Evolutionary conservation across 768 basidiomycete genomes (phyloP).

Genomic region (Sporobolomyces pararoseus): DNA sequence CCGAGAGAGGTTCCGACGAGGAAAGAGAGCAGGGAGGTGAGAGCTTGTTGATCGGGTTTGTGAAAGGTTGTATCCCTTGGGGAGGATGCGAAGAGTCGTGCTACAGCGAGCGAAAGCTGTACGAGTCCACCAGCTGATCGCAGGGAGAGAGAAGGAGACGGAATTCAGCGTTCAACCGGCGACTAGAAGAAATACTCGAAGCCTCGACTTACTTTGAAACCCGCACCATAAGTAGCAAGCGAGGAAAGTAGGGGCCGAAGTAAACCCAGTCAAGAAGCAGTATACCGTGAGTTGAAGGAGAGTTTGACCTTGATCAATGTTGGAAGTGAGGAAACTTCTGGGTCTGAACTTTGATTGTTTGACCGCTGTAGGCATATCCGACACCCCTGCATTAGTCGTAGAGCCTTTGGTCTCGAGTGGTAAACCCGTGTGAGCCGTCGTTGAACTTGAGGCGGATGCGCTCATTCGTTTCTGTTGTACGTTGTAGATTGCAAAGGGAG

Average conservation of each 20-base stretch:
- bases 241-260: constrained; percentile 67
- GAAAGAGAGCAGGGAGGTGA: constrained; percentile 40
- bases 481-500: too few species aligned
- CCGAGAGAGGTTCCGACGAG: constrained; percentile 47
- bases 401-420: not conserved
- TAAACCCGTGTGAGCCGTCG: not conserved
- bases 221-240: constrained; percentile 66
- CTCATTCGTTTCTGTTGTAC: not conserved
- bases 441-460: constrained; percentile 16
- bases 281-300: constrained; percentile 33
- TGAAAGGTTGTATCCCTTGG: constrained; percentile 62
- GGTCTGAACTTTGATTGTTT: not conserved
- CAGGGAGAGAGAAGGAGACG: constrained; percentile 1
- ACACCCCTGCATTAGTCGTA: not conserved
- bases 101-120: constrained; percentile 73
- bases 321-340: constrained; percentile 18
- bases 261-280: constrained; percentile 45
- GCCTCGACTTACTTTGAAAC: constrained; percentile 17
- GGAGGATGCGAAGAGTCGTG: constrained; percentile 61
- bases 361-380: not conserved
- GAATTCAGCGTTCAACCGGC: not conserved
- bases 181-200: not conserved
- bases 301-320: constrained; percentile 29
- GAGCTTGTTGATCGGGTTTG: constrained; percentile 60
- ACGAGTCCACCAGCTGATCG: constrained; percentile 48